phyloP scores from a whole-genome alignment of 805 yeast genomes.

The Pichia pseudocactophila region DNA sequence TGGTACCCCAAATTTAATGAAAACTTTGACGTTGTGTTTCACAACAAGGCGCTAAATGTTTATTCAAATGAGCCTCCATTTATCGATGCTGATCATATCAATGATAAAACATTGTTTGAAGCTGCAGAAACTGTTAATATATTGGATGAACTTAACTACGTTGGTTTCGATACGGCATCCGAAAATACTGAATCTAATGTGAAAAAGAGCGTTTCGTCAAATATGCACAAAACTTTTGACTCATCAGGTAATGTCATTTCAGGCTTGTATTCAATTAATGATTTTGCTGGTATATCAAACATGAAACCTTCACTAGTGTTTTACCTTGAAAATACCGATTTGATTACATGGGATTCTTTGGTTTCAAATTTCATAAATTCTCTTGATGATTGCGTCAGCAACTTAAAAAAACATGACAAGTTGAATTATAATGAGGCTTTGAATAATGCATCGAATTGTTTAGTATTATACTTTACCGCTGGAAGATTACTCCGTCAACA shows the following conservation, averaged over 20 bases:
- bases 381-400: constrained; percentile 39
- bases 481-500: constrained; percentile 47
- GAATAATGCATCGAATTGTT: constrained; percentile 43
- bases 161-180: constrained; percentile 19
- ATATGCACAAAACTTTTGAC: neutral
- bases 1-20: constrained; percentile 60
- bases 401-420: constrained; percentile 42
- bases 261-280: neutral
- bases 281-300: constrained; percentile 1
- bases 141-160: constrained; percentile 16
- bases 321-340: constrained; percentile 51
- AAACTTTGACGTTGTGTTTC: constrained; percentile 47
- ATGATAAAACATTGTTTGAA: constrained; percentile 26
- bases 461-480: constrained; percentile 44
- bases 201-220: neutral
- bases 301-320: constrained; percentile 24
- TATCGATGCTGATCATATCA: constrained; percentile 30
- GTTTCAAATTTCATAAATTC: constrained; percentile 39
- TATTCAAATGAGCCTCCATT: constrained; percentile 54
- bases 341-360: constrained; percentile 51
- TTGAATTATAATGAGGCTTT: constrained; percentile 46
- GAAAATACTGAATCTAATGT: neutral
- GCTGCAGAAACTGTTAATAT: constrained; percentile 19
- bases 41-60: constrained; percentile 50
- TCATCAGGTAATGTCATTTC: neutral